Evolutionary conservation across 2,329 filamentous ascomycete species (phyloP), one percentile per base, ranked within the genome.

Genomic region (Epichloe aotearoae): DNA sequence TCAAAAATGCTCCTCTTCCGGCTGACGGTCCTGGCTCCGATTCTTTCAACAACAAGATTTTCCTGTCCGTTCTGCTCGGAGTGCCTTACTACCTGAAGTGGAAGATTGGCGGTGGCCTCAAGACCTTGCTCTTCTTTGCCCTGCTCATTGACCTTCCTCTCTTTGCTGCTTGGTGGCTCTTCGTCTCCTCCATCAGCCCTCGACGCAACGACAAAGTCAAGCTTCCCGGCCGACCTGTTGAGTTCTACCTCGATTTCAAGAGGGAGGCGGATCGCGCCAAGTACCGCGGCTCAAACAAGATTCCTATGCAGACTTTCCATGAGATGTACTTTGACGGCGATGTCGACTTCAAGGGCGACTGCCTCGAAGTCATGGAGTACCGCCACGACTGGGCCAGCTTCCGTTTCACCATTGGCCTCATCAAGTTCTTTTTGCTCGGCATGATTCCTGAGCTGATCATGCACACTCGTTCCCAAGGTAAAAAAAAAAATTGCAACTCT

Each of bases 241-340:
- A 96, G 71, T 79, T 90, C 73, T 97, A 97, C 73, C 80, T 93
- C 58, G 83, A 79, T 54, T 93, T 93, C 76, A 86, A 88, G 71
- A 78, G 77, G 58, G 69, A 72, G n/a, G 67, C 67, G 51, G 76
- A 80, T 62, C 65, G 74, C 62, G 64, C 67, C 61, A 88, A 83
- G 70, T 93, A 88, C 72, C 76, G 78, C 59, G 87, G 87, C 67
- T 77, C 77, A 68, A 86, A 79, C 72, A 90, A 86, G 73, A 88
- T 93, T 54, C 84, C 88, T 50, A 84, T 94, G 75, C 84, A 95
- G 74, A 94, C 88, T 23, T 97, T 97, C 76, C 83, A 94, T 66
- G 90, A 96, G 71, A 95, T 91, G 85, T 97, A 96, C 77, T 95
- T 97, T 70, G 85, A 93, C 64, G 88, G 88, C 53, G 83, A 95